These are phyloP conservation scores for Dictyostelium brefeldianum DNA, from an alignment of 78 protist species.

Conservation along the genomic window DNA sequence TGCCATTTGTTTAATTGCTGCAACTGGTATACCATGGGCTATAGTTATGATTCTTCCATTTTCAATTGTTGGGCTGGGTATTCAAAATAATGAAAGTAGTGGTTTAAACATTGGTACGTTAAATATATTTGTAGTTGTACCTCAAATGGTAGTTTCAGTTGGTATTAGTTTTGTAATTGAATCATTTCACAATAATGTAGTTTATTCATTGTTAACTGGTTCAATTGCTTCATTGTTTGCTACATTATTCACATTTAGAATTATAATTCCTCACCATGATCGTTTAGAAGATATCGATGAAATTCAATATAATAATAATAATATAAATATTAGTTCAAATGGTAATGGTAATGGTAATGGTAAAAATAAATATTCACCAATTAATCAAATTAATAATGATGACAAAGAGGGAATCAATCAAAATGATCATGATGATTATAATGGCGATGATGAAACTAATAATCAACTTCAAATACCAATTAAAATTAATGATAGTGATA, in stretches of 20 bases:
- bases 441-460: too few relatives aligned
- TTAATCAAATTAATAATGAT: not conserved
- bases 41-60: conserved; percentile 75
- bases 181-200: conserved; percentile 38
- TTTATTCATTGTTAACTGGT: conserved; percentile 46
- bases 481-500: too few relatives aligned
- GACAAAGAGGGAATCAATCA: too few relatives aligned
- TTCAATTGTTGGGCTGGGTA: conserved; percentile 73
- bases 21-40: conserved; percentile 80
- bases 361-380: conserved; percentile 12
- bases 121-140: conserved; percentile 80
- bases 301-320: conserved; percentile 1
- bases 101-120: conserved; percentile 76
- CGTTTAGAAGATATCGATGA: not conserved
- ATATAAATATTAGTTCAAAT: not conserved
- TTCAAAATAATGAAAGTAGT: conserved; percentile 29
- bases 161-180: conserved; percentile 52
- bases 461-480: too few relatives aligned
- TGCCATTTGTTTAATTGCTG: conserved; percentile 18
- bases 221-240: conserved; percentile 45
- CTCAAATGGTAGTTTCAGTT: conserved; percentile 76
- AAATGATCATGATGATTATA: too few relatives aligned
- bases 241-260: not conserved
- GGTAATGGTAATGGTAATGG: not conserved
- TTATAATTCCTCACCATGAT: conserved; percentile 21